Base-by-base conservation (phyloP, 257 asterid species). In the Solanum ossicruentum region DNA sequence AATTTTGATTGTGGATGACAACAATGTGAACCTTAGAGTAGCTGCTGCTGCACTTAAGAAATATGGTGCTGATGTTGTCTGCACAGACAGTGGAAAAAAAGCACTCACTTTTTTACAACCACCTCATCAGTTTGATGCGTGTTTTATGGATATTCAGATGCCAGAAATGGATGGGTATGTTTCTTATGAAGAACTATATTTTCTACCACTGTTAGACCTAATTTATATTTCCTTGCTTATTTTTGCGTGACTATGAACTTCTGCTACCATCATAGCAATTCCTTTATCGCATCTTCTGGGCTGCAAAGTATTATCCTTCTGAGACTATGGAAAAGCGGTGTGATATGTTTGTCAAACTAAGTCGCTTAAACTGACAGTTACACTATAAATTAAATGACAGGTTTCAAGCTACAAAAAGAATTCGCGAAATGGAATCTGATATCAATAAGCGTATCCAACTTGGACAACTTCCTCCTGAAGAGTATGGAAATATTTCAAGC, bases 61-160 rank as follows among this genome's bases (percentile, higher is more conserved):
- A 89, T 96, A 96, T 66, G 99, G 99, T 20, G 99, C 99, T 67
- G 98, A 96, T 45, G 98, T 96, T 84, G 97, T 91, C 13, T 87
- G 92, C 84, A 94, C 93, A 26, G 98, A 93, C 63, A 88, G 95
- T 61, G 99, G 99, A 75, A 88, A 72, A 86, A 89, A 93, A 10
- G 97, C 99, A 2, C 90, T 96, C 85, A 55, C 88, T 0, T 83
- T 89, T 84, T 85, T 96, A 58, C 91, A 91, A 32, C 99, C 99
- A 6, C 98, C 98, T 21, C 99, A 96, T 88, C 86, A 73, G 16
- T 93, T 96, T 15, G 98, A 96, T 89, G 99, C 99, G n/a, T 96
- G 99, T 84, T 96, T 96, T 91, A 96, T 96, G 99, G 99, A 96
- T 84, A 96, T 96, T 84, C 99, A 96, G 89, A 96, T 96, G 99